Conservation (phyloP, 23 red algal species). For the Gracilariopsis chorda region DNA sequence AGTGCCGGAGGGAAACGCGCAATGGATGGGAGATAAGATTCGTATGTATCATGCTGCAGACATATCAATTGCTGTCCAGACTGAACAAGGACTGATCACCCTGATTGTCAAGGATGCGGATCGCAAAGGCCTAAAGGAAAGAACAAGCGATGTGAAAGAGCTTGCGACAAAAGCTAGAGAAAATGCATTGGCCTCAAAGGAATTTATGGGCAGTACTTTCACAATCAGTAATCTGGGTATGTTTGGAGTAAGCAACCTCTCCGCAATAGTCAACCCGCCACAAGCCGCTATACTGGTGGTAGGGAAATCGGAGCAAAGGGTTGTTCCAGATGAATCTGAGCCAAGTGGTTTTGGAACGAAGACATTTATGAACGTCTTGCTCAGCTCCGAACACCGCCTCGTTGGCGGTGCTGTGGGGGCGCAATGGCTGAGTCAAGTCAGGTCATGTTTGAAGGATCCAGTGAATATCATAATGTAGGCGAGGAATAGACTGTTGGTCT, state of each 20-base stretch:
- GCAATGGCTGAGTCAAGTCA: conserved; percentile 80
- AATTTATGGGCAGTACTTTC: conserved; percentile 97
- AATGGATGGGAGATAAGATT: conserved; percentile 88
- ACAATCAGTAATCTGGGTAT: conserved; percentile 95
- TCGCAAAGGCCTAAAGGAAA: conserved; percentile 80
- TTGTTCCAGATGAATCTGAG: conserved; percentile 64
- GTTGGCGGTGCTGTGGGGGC: conserved; percentile 97
- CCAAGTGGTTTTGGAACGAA: conserved; percentile 18
- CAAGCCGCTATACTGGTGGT: conserved; percentile 98
- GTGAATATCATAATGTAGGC: conserved; percentile 82
- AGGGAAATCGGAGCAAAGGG: conserved; percentile 56
- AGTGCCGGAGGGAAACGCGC: conserved; percentile 90
- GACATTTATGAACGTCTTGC: conserved; percentile 65
- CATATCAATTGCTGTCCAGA: conserved; percentile 86
- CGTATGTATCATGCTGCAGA: conserved; percentile 80
- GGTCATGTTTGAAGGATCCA: conserved; percentile 78
- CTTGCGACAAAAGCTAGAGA: conserved; percentile 85
- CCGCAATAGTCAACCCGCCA: conserved; percentile 97
- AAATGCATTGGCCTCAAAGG: conserved; percentile 71
- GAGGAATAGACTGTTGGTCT: too few relatives aligned
- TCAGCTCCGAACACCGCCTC: conserved; percentile 96
- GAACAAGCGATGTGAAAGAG: conserved; percentile 74
- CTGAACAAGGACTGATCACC: conserved; percentile 85
- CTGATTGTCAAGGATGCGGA: conserved; percentile 92
- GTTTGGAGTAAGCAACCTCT: conserved; percentile 87